Percentiles rank a stretch among this genome's conserved stretches.
These are phyloP conservation scores for Mortierella sp. DNA, from an alignment of 371 early-diverging fungal species.

Conservation along the genomic window DNA sequence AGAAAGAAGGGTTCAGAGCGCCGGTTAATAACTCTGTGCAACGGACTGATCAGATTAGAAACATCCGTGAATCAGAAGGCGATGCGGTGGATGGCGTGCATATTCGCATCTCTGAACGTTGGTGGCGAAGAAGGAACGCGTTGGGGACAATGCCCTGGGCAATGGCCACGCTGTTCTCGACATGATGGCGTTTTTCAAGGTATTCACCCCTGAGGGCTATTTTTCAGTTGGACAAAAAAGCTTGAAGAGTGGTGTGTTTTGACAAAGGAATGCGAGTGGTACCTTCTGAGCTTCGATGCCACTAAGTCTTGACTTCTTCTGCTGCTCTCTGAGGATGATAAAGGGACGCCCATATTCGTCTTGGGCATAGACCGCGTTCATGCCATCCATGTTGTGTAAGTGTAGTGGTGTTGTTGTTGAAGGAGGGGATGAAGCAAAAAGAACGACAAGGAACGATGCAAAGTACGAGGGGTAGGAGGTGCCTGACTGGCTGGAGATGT, in stretches of 20 bases:
- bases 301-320: slow-evolving; percentile 86
- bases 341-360: slow-evolving; percentile 98
- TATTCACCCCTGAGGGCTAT: background rate
- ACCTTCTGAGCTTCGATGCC: slow-evolving; percentile 97
- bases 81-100: background rate
- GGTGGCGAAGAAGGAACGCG: background rate
- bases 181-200: slow-evolving; percentile 4
- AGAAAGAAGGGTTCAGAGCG: background rate
- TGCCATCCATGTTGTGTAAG: slow-evolving; percentile 50
- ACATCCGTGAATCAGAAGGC: background rate
- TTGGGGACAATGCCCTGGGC: background rate
- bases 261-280: slow-evolving; percentile 30
- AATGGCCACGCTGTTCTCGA: background rate
- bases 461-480: background rate
- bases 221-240: background rate
- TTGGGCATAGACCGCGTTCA: slow-evolving; percentile 75
- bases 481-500: background rate
- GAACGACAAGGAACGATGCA: slow-evolving; percentile 21
- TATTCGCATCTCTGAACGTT: background rate
- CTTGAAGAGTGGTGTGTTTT: background rate
- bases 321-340: slow-evolving; percentile 96
- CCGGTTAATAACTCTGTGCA: slow-evolving; percentile 6
- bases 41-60: slow-evolving; percentile 15
- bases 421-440: slow-evolving; percentile 14
- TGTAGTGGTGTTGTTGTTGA: slow-evolving; percentile 12